A percentile compares a stretch with the other conserved stretches of the same genome.
phyloP scores from a whole-genome alignment of 495 filamentous ascomycete genomes.

The Daldinia vernicosa region DNA sequence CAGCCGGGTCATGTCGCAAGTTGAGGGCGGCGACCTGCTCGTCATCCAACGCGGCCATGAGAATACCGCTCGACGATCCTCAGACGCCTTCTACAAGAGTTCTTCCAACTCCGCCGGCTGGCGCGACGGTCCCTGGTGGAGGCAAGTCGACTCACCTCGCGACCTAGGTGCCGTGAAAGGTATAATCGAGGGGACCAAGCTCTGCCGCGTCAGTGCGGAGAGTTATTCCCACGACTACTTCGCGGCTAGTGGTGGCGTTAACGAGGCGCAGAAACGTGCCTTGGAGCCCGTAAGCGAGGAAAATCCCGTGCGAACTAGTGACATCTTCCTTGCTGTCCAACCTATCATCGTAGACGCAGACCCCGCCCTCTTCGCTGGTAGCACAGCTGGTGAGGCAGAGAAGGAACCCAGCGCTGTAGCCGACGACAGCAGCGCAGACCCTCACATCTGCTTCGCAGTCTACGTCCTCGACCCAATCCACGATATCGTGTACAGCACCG shows the following conservation, averaged over 20 bases:
- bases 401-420: slow-evolving; percentile 62
- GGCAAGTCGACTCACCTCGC: slow-evolving; percentile 72
- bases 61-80: slow-evolving; percentile 73
- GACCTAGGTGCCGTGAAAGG: slow-evolving; percentile 84
- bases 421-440: slow-evolving; percentile 60
- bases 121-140: slow-evolving; percentile 97
- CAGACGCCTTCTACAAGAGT: slow-evolving; percentile 66
- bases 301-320: slow-evolving; percentile 89
- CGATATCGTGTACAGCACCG: slow-evolving; percentile 82
- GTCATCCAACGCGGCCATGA: slow-evolving; percentile 94
- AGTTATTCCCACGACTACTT: slow-evolving; percentile 86
- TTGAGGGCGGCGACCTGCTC: slow-evolving; percentile 96
- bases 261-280: slow-evolving; percentile 78
- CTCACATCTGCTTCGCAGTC: slow-evolving; percentile 82
- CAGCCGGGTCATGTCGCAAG: slow-evolving; percentile 96
- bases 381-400: slow-evolving; percentile 55
- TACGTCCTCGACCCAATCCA: slow-evolving; percentile 95
- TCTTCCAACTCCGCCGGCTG: slow-evolving; percentile 66
- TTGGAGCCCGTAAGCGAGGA: slow-evolving; percentile 76
- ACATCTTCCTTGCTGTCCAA: slow-evolving; percentile 95
- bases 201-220: slow-evolving; percentile 87
- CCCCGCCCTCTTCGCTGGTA: slow-evolving; percentile 70
- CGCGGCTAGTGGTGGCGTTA: slow-evolving; percentile 76
- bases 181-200: slow-evolving; percentile 85
- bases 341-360: slow-evolving; percentile 72